Percentiles rank a stretch among this genome's conserved stretches.
These are phyloP conservation scores for Daedaleopsis sinensis DNA, from an alignment of 768 basidiomycete genomes.

Conservation along the genomic window DNA sequence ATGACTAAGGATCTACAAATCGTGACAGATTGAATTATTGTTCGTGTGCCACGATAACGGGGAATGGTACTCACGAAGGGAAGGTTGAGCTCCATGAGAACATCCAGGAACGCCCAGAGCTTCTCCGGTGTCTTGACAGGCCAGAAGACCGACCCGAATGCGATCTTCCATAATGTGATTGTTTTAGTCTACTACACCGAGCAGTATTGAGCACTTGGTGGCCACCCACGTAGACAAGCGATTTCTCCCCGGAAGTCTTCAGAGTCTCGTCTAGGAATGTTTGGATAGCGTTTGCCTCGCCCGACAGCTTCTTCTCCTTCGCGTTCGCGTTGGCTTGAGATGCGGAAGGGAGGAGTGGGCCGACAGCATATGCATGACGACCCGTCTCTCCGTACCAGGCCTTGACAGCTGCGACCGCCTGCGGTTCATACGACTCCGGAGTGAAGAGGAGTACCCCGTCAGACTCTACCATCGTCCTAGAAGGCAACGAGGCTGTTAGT, in stretches of 20 bases:
- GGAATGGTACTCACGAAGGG: conserved; percentile 24
- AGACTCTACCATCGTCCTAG: background rate
- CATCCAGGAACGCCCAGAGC: conserved; percentile 27
- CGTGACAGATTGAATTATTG: background rate
- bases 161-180: conserved; percentile 18
- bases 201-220: background rate
- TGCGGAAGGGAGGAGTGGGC: conserved; percentile 18
- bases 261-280: conserved; percentile 20
- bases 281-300: conserved; percentile 11
- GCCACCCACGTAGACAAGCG: conserved; percentile 25
- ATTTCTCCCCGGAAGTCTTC: conserved; percentile 20
- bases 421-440: conserved; percentile 21
- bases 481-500: background rate
- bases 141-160: conserved; percentile 30
- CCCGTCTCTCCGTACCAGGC: conserved; percentile 20
- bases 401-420: conserved; percentile 12
- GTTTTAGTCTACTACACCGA: background rate
- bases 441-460: conserved; percentile 24
- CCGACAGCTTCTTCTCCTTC: conserved; percentile 16
- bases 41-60: background rate
- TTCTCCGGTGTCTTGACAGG: conserved; percentile 22
- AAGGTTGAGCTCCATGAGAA: conserved; percentile 23
- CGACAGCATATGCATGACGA: conserved; percentile 16
- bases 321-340: background rate
- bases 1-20: conserved; percentile 24